Base-by-base conservation (phyloP, 2,329 filamentous ascomycete genomes). In the Diaporthe vaccinii region DNA sequence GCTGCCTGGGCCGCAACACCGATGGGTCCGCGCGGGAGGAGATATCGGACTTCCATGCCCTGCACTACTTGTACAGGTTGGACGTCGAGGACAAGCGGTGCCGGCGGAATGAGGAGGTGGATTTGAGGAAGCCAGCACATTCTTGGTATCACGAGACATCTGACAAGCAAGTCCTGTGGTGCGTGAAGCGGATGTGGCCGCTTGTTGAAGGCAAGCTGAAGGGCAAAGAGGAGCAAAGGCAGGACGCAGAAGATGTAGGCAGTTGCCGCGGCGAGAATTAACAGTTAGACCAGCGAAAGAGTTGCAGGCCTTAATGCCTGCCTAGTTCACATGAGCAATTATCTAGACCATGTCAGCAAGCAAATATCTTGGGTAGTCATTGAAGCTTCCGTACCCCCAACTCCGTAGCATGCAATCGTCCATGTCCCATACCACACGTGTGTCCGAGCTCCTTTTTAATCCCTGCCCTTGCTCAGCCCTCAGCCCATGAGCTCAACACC, bases 401-500 rank as follows among this genome's bases (percentile, higher is more conserved):
- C 72, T 61, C 72, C 72, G 15, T 36, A n/a, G 36, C 71, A 76
- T 76, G 75, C 72, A 72, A 59, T 46, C 4, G 28, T 53, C 15
- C 46, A 34, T 62, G 9, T 22, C 49, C 57, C 58, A 44, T 15
- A 25, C 34, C 46, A 55, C 14, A 58, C 62, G 36, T 49, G 28
- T 72, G 15, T 39, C 22, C 5, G 25, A 31, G 14, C 15, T 36
- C 34, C 20, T 14, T 41, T 7, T 14, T 34, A n/a, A n/a, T 8
- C 41, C 10, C 22, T 44, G 36, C 58, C 49, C 4, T 15, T 20
- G 3, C 17, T 69, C 51, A 79, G 8, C 76, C 80, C 84, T 69
- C 36, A 79, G 8, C 76, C 80, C 84, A 86, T 86, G 79, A 98
- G 85, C 83, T 98, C 96, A 41, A 95, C 96, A 0, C 97, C 97